These are phyloP conservation scores for Rhodotorula glutinis DNA, from an alignment of 1,284 basidiomycete genomes.

Conservation along the genomic window DNA sequence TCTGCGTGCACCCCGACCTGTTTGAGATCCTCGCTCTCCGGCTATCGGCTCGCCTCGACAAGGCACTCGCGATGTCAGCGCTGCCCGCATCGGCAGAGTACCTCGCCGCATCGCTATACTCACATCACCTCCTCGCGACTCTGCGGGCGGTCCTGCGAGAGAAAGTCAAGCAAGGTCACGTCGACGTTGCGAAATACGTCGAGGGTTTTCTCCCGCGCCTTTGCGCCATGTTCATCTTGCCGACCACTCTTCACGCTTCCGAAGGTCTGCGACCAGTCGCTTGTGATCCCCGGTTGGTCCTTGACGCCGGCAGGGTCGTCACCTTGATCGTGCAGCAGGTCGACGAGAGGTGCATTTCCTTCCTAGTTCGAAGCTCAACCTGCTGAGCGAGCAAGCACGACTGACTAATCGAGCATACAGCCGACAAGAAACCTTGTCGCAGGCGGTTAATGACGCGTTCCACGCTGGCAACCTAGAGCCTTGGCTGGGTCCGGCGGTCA, in stretches of 20 bases:
- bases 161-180: slow-evolving; percentile 64
- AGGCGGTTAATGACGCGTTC: slow-evolving; percentile 60
- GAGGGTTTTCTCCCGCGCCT: slow-evolving; percentile 68
- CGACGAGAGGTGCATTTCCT: slow-evolving; percentile 37
- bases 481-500: slow-evolving; percentile 25
- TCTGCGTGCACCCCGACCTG: slow-evolving; percentile 72
- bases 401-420: too few relatives aligned
- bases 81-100: slow-evolving; percentile 49
- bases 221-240: slow-evolving; percentile 67
- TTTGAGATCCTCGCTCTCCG: slow-evolving; percentile 82
- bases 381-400: too few relatives aligned
- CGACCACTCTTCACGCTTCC: slow-evolving; percentile 46
- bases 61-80: slow-evolving; percentile 53
- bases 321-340: slow-evolving; percentile 66
- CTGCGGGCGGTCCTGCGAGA: slow-evolving; percentile 61
- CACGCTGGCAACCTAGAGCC: slow-evolving; percentile 58
- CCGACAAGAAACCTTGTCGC: slow-evolving; percentile 58
- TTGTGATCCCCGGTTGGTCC: slow-evolving; percentile 64
- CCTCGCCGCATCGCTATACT: slow-evolving; percentile 64
- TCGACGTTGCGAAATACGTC: slow-evolving; percentile 73
- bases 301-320: slow-evolving; percentile 63
- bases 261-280: slow-evolving; percentile 45
- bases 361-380: too few relatives aligned
- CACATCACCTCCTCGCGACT: slow-evolving; percentile 72
- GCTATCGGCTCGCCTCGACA: slow-evolving; percentile 72